Evolutionary conservation across 352 stramenopile species (phyloP).

Genomic region (Globisporangium mamillatum): DNA sequence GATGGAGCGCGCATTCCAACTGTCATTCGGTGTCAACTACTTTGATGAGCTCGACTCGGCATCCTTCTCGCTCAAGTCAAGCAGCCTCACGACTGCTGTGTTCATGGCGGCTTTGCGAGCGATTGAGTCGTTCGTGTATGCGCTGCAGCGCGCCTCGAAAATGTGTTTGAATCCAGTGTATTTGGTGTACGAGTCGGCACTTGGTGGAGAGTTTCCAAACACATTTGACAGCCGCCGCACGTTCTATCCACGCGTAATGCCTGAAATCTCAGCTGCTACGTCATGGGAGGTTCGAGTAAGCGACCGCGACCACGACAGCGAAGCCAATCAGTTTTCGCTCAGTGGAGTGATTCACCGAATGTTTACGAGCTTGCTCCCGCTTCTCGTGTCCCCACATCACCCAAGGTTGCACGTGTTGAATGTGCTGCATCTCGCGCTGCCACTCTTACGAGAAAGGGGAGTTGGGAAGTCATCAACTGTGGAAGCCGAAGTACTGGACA

Average conservation of each 20-base stretch:
- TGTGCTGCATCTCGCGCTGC: slow-evolving; percentile 35
- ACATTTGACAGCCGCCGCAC: slow-evolving; percentile 29
- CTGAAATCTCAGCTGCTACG: slow-evolving; percentile 9
- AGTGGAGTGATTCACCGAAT: slow-evolving; percentile 39
- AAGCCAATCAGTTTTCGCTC: slow-evolving; percentile 31
- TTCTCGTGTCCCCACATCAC: slow-evolving; percentile 41
- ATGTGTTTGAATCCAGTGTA: slow-evolving; percentile 47
- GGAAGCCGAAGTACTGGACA: slow-evolving; percentile 29
- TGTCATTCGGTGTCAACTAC: slow-evolving; percentile 64
- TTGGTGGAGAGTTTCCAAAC: slow-evolving; percentile 23
- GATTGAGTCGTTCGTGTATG: slow-evolving; percentile 55
- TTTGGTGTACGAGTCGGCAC: slow-evolving; percentile 28
- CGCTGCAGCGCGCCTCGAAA: slow-evolving; percentile 29
- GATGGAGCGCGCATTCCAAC: slow-evolving; percentile 21
- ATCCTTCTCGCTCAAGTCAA: slow-evolving; percentile 49
- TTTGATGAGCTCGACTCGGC: slow-evolving; percentile 52
- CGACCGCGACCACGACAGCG: background rate
- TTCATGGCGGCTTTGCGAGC: slow-evolving; percentile 60
- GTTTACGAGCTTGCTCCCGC: slow-evolving; percentile 46
- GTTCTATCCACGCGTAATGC: slow-evolving; percentile 32
- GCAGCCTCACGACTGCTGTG: slow-evolving; percentile 43
- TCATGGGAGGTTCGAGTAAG: background rate
- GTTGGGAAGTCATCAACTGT: background rate
- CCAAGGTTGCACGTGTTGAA: slow-evolving; percentile 63
- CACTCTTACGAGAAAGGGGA: slow-evolving; percentile 25